phyloP scores from a whole-genome alignment of 23 red algal species.

The Pyropia haitanensis region DNA sequence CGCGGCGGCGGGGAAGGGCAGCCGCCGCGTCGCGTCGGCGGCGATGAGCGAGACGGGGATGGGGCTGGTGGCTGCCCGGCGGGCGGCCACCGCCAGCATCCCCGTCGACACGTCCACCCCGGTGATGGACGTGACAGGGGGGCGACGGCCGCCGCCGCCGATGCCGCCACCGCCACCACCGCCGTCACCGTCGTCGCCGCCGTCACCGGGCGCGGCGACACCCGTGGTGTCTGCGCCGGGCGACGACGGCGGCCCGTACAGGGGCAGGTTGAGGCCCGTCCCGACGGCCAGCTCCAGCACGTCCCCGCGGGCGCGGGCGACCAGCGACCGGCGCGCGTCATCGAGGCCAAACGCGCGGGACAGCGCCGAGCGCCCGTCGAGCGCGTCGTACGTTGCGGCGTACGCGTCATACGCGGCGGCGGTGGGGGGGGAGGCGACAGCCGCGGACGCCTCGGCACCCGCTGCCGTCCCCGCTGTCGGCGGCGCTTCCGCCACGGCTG shows the following conservation, averaged over 20 bases:
- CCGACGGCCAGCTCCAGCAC: constrained; percentile 65
- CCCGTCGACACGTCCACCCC: constrained; percentile 39
- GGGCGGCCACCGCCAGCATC: constrained; percentile 41
- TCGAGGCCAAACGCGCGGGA: constrained; percentile 37
- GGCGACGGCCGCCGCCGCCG: too few species aligned
- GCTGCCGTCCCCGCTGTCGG: too few species aligned
- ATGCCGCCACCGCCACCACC: too few species aligned
- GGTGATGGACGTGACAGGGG: constrained; percentile 24
- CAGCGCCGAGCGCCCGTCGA: constrained; percentile 30
- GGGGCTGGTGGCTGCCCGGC: not conserved
- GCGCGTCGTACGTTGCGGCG: constrained; percentile 38
- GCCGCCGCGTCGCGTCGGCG: constrained; percentile 7
- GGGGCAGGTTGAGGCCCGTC: constrained; percentile 62
- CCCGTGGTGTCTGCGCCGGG: too few species aligned
- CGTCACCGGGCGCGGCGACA: too few species aligned
- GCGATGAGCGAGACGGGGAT: constrained; percentile 3
- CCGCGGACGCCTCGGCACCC: too few species aligned
- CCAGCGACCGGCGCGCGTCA: constrained; percentile 28
- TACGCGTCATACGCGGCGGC: constrained; percentile 34
- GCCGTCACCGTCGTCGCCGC: too few species aligned
- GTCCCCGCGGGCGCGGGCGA: constrained; percentile 25
- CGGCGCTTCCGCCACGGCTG: too few species aligned
- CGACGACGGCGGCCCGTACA: constrained; percentile 20
- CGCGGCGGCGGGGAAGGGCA: constrained; percentile 13
- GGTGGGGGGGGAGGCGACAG: not conserved